Percentiles rank a stretch among this genome's conserved stretches.
Evolutionary conservation across 495 filamentous ascomycete species (phyloP).

Genomic region (Lophiotrema nucula): DNA sequence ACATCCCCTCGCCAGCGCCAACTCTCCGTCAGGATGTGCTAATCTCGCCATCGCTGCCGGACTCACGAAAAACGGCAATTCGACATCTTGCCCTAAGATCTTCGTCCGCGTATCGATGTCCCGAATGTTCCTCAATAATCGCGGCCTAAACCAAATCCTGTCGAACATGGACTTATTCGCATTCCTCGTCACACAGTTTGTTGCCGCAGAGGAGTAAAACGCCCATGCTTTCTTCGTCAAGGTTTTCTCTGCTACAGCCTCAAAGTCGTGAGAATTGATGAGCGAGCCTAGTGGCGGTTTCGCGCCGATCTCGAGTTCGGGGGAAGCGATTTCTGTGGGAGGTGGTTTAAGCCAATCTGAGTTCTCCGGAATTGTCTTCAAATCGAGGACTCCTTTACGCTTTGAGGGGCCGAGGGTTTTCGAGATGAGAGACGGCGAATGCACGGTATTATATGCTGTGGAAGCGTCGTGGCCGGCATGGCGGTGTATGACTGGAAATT

Average conservation of each 20-base stretch:
- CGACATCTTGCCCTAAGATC: constrained; percentile 61
- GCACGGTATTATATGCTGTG: constrained; percentile 63
- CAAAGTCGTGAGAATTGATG: constrained; percentile 75
- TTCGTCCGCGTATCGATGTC: constrained; percentile 35
- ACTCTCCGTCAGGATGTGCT: constrained; percentile 71
- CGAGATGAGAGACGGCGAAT: constrained; percentile 58
- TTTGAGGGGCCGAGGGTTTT: constrained; percentile 54
- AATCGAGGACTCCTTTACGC: constrained; percentile 53
- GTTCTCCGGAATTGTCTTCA: background rate
- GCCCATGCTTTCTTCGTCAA: constrained; percentile 74
- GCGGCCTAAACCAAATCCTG: constrained; percentile 69
- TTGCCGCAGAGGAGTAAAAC: constrained; percentile 79
- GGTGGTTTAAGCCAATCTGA: constrained; percentile 48
- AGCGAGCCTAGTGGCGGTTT: constrained; percentile 63
- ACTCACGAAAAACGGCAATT: constrained; percentile 66
- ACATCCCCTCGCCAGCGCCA: constrained; percentile 55
- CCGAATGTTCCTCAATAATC: constrained; percentile 67
- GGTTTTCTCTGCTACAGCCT: constrained; percentile 58
- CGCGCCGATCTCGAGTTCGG: too few relatives aligned
- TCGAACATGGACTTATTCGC: constrained; percentile 60
- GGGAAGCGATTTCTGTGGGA: background rate
- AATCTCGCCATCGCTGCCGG: constrained; percentile 75
- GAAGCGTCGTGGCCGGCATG: constrained; percentile 74
- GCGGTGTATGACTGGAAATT: constrained; percentile 63
- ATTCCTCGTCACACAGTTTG: constrained; percentile 65